Conservation (phyloP, 768 basidiomycete species). For the Lentinula detonsa region DNA sequence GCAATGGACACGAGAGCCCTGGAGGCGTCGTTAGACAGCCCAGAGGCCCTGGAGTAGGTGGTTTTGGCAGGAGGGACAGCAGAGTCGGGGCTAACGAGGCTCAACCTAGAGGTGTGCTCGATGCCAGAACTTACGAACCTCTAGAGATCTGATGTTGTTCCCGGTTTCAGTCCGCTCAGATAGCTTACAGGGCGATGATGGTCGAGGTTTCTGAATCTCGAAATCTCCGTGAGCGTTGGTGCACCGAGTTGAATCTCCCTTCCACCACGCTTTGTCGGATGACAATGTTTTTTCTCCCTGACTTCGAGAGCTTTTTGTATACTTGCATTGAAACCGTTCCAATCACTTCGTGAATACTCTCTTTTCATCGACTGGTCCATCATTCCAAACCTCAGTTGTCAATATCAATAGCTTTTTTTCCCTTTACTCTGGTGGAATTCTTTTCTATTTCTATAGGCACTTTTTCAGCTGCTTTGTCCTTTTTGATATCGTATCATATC, state of each 20-base stretch:
- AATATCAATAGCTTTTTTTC: not conserved
- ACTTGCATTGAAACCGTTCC: constrained; percentile 3
- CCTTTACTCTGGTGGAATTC: constrained; percentile 2
- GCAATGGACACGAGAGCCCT: constrained; percentile 27
- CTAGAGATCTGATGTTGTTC: constrained; percentile 61
- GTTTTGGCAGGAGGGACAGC: constrained; percentile 69
- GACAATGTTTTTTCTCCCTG: not conserved
- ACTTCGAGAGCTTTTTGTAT: not conserved
- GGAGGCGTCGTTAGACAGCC: constrained; percentile 77
- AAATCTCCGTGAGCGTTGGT: not conserved
- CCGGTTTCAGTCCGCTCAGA: constrained; percentile 31
- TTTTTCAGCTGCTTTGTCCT: not conserved
- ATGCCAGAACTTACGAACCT: constrained; percentile 82
- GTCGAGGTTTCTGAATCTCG: constrained; percentile 28
- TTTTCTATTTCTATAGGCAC: not conserved
- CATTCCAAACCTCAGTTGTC: not conserved
- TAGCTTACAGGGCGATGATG: constrained; percentile 39
- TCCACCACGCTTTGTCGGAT: not conserved
- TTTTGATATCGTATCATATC: not conserved
- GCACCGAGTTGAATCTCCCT: not conserved
- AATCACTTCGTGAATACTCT: not conserved
- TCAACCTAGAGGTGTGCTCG: constrained; percentile 63
- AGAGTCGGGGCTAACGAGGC: constrained; percentile 39
- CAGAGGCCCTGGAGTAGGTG: constrained; percentile 71
- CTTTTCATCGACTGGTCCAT: not conserved